phyloP scores from a whole-genome alignment of 148 eudicot genomes.

The Polygonum maritimum region DNA sequence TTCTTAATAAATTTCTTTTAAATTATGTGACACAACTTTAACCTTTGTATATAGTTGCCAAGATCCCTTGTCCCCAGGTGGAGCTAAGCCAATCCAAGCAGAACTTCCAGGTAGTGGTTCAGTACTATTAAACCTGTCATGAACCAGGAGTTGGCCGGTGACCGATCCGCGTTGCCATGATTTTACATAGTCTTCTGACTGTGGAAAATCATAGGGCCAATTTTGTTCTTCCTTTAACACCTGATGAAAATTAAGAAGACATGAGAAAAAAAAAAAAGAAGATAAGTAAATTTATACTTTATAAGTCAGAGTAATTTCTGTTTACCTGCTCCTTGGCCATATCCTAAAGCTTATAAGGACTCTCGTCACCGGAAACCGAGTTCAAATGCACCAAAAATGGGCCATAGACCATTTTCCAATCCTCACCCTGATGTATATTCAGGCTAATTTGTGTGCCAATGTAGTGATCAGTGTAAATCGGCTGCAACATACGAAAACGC shows the following conservation, averaged over 20 bases:
- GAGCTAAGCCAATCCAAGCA: conserved; percentile 10
- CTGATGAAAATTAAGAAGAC: conserved; percentile 13
- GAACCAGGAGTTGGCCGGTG: conserved; percentile 30
- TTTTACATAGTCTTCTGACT: conserved; percentile 28
- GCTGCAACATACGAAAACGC: conserved; percentile 22
- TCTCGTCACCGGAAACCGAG: conserved; percentile 19
- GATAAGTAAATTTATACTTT: too few relatives aligned
- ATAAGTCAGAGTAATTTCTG: neutral
- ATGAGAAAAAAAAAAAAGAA: neutral
- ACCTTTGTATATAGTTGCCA: conserved; percentile 9
- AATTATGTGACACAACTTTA: neutral
- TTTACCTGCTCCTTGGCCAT: conserved; percentile 53
- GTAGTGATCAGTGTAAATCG: conserved; percentile 51
- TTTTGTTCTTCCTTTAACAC: conserved; percentile 34
- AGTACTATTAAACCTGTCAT: conserved; percentile 24
- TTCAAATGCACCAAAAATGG: conserved; percentile 60
- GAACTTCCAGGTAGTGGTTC: neutral
- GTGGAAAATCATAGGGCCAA: conserved; percentile 68
- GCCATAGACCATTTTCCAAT: conserved; percentile 67
- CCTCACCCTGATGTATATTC: conserved; percentile 30
- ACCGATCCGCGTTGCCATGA: conserved; percentile 30
- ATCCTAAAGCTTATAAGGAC: conserved; percentile 38
- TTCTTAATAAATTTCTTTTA: neutral
- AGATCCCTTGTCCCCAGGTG: conserved; percentile 6
- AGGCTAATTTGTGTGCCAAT: conserved; percentile 27